Evolutionary conservation across 2,329 filamentous ascomycete species (phyloP).

Genomic region (Aspergillus terreus): DNA sequence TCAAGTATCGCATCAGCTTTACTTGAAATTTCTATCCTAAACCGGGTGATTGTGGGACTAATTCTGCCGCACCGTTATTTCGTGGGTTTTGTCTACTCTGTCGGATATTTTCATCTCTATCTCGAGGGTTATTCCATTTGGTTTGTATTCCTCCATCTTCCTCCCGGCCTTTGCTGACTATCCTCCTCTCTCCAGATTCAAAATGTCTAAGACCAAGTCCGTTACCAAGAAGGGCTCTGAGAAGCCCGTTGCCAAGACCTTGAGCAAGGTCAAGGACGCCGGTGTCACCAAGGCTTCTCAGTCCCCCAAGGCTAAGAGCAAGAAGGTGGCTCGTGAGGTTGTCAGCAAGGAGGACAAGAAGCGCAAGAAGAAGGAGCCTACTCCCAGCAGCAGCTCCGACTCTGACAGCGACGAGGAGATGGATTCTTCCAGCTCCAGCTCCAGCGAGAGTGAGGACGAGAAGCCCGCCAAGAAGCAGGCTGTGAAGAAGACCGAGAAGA

Average conservation of each 20-base stretch:
- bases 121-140: neutral
- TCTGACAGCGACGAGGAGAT: constrained; percentile 33
- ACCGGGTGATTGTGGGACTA: constrained; percentile 37
- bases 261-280: constrained; percentile 47
- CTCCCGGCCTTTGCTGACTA: constrained; percentile 7
- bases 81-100: constrained; percentile 12
- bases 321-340: constrained; percentile 41
- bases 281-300: constrained; percentile 44
- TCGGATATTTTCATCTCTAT: neutral
- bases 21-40: constrained; percentile 27
- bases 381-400: constrained; percentile 34
- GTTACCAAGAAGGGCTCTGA: constrained; percentile 34
- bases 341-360: constrained; percentile 38
- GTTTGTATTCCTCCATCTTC: neutral
- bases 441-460: constrained; percentile 37
- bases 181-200: constrained; percentile 21
- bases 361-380: constrained; percentile 42
- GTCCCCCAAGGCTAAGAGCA: constrained; percentile 44
- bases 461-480: constrained; percentile 33
- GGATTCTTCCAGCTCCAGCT: constrained; percentile 21
- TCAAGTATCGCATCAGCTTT: constrained; percentile 20
- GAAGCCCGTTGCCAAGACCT: constrained; percentile 40
- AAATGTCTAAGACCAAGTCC: constrained; percentile 45
- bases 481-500: constrained; percentile 30
- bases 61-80: constrained; percentile 32